Evolutionary conservation across 73 alveolate species (phyloP).

Genomic region (Paramecium sexaurelia): DNA sequence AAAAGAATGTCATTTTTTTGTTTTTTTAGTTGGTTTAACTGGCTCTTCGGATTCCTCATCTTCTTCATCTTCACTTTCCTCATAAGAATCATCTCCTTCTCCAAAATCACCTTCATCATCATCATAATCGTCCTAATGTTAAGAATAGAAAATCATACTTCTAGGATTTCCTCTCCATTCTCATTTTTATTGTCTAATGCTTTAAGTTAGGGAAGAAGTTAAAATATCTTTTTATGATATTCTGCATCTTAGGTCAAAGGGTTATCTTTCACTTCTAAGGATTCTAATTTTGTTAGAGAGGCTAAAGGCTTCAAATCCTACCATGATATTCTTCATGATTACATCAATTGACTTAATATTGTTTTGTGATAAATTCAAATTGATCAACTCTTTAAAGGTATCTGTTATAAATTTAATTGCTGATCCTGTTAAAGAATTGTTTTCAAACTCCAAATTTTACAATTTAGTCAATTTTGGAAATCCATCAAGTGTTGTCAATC

Average conservation of each 20-base stretch:
- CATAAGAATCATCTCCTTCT: not conserved
- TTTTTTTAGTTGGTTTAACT: not conserved
- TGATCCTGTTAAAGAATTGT: constrained; percentile 1
- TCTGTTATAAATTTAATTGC: constrained; percentile 24
- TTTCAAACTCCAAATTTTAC: not conserved
- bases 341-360: constrained; percentile 40
- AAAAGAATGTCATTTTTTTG: not conserved
- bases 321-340: not conserved
- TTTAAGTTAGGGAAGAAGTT: not conserved
- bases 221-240: constrained; percentile 16
- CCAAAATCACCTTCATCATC: not conserved
- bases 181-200: constrained; percentile 11
- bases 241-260: not conserved
- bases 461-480: not conserved
- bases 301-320: constrained; percentile 17
- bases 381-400: not conserved
- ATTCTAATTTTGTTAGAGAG: not conserved
- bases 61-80: constrained; percentile 1
- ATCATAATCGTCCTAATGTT: not conserved
- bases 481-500: constrained; percentile 45
- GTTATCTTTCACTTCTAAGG: constrained; percentile 10
- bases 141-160: not conserved
- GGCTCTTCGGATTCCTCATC: constrained; percentile 33
- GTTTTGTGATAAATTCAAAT: not conserved
- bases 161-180: not conserved